Evolutionary conservation across 2,329 filamentous ascomycete species (phyloP).

Genomic region (Colletotrichum scovillei): DNA sequence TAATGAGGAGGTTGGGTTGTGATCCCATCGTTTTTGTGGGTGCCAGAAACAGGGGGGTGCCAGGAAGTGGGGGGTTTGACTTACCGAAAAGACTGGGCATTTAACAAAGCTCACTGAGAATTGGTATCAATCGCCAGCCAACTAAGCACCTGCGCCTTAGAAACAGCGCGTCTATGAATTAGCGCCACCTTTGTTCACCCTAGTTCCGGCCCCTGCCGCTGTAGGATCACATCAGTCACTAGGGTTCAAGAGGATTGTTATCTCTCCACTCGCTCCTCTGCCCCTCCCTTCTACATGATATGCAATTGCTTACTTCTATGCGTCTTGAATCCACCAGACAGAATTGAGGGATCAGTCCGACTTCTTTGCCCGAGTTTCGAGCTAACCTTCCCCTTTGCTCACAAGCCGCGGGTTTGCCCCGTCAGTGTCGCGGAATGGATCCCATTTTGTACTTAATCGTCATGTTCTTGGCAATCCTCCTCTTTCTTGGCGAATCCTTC

Average conservation of each 20-base stretch:
- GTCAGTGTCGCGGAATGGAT: background rate
- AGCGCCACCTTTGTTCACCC: background rate
- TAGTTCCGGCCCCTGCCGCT: background rate
- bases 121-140: background rate
- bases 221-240: background rate
- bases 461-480: constrained; percentile 29
- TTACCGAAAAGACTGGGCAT: background rate
- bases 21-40: too few species aligned
- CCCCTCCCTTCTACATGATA: background rate
- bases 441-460: background rate
- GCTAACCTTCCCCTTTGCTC: background rate
- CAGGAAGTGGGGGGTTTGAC: too few species aligned
- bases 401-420: background rate
- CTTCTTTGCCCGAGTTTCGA: background rate
- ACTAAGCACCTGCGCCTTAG: background rate
- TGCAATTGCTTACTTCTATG: background rate
- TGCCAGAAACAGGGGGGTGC: too few species aligned
- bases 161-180: background rate
- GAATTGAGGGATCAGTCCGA: background rate
- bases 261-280: background rate
- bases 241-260: background rate
- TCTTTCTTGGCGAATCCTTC: constrained; percentile 23
- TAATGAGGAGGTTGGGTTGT: too few species aligned
- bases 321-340: background rate
- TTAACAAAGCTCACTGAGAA: background rate